Conservation (phyloP, 345 rosid species). For the Cardamine resedifolia region DNA sequence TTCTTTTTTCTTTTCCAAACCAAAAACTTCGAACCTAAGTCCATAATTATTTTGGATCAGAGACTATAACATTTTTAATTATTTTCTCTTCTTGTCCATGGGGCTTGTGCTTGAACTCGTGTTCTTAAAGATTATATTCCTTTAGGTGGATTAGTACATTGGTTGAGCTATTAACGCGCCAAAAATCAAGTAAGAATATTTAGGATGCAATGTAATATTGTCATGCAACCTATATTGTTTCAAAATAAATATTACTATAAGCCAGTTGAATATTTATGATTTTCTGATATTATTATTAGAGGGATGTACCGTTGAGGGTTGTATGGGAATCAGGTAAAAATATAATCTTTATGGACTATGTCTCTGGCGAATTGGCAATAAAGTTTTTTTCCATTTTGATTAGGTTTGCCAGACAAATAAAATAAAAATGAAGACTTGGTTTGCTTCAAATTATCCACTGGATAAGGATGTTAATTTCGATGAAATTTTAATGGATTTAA, state of each 20-base stretch:
- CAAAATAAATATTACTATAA: background rate
- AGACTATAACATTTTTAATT: background rate
- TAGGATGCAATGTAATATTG: background rate
- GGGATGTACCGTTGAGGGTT: background rate
- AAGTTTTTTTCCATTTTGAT: background rate
- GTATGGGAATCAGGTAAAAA: background rate
- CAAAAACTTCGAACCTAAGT: background rate
- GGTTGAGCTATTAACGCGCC: background rate
- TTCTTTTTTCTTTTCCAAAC: background rate
- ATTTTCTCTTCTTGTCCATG: background rate
- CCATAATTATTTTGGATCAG: background rate
- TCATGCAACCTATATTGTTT: background rate
- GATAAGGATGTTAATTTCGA: background rate
- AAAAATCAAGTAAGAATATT: background rate
- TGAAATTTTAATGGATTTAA: background rate
- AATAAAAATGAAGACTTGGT: background rate
- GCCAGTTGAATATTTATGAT: background rate
- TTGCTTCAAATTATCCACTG: background rate
- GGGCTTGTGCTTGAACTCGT: background rate
- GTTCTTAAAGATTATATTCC: background rate
- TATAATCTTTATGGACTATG: background rate
- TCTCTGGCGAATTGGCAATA: background rate
- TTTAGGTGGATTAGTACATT: background rate
- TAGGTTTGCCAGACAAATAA: background rate
- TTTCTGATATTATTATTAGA: background rate